Evolutionary conservation across 352 stramenopile genomes (phyloP), one percentile per base, ranked within the genome.

Genomic region (Peronospora farinosa): DNA sequence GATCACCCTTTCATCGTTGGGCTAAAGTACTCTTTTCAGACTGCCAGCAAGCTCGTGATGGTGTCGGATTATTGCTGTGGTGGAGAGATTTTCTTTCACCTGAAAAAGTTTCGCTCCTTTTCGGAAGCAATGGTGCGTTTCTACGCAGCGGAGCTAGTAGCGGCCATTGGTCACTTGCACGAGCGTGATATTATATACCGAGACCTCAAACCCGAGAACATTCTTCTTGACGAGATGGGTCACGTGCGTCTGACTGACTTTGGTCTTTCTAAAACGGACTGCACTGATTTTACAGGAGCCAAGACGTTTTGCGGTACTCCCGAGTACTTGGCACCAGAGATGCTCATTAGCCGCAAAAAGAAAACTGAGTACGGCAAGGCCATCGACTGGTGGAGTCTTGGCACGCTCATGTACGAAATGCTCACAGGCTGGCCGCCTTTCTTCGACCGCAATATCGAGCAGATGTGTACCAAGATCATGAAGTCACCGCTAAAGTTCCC

Each of bases 1-100:
- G 75, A 96, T 54, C 95, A 99, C 67, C 93, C 95, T 19, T 98
- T 98, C 69, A 96, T 99, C 35, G 95, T 98, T 39, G 89, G 88
- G 38, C 70, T 98, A 15, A 86, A 94, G 30, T 96, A 88, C 53
- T 84, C 87, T 36, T 96, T 96, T 63, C 87, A 96, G 67, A 96
- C 87, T 12, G 67, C 83, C 21, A 91, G 67, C 53, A 96, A 95
- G 57, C 80, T 96, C 25, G 88, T 96, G 51, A 92, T 96, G 79
- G 77, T 96, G 30, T 95, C 78, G 12, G 84, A 95, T 51, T 96
- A 94, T 47, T 92, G 84, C 62, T 92, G 78, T 39, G 87, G 87
- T 21, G 87, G 87, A 27, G 87, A 96, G 63, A 91, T 96, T 40
- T 96, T 96, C 62, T 95, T 95, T 63, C 85, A 96, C 40, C 45